Evolutionary conservation across 495 filamentous ascomycete genomes (phyloP).

Genomic region (Talaromyces borbonicus): DNA sequence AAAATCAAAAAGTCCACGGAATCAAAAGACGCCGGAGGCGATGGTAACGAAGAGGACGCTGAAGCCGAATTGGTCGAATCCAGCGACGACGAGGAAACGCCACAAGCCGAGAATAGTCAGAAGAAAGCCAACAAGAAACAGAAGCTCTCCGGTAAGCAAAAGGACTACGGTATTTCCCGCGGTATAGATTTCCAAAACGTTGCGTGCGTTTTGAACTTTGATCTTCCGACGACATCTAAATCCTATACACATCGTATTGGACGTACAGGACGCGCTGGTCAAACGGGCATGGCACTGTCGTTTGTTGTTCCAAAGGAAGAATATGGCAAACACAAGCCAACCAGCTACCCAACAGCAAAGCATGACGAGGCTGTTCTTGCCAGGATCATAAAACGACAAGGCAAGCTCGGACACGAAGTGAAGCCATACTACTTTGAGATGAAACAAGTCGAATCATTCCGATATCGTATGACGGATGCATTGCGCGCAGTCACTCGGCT

Average conservation of each 20-base stretch:
- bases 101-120: slow-evolving; percentile 13
- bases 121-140: slow-evolving; percentile 45
- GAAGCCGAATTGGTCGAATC: slow-evolving; percentile 18
- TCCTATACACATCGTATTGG: slow-evolving; percentile 95
- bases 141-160: slow-evolving; percentile 52
- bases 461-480: slow-evolving; percentile 90
- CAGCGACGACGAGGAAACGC: slow-evolving; percentile 28
- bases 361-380: slow-evolving; percentile 76
- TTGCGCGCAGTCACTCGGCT: slow-evolving; percentile 70
- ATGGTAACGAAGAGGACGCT: slow-evolving; percentile 6
- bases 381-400: slow-evolving; percentile 62
- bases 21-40: neutral
- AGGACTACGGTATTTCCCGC: slow-evolving; percentile 86
- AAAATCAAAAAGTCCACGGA: slow-evolving; percentile 12
- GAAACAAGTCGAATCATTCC: slow-evolving; percentile 82
- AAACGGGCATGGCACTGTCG: slow-evolving; percentile 87
- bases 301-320: slow-evolving; percentile 76
- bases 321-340: slow-evolving; percentile 84
- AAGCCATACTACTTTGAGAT: slow-evolving; percentile 92
- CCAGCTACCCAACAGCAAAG: slow-evolving; percentile 55
- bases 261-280: slow-evolving; percentile 81
- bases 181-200: slow-evolving; percentile 97
- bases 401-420: slow-evolving; percentile 63
- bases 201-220: slow-evolving; percentile 91
- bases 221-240: slow-evolving; percentile 77